These are phyloP conservation scores for Fusarium sp. DNA, from an alignment of 2,329 filamentous ascomycete genomes.

Conservation along the genomic window DNA sequence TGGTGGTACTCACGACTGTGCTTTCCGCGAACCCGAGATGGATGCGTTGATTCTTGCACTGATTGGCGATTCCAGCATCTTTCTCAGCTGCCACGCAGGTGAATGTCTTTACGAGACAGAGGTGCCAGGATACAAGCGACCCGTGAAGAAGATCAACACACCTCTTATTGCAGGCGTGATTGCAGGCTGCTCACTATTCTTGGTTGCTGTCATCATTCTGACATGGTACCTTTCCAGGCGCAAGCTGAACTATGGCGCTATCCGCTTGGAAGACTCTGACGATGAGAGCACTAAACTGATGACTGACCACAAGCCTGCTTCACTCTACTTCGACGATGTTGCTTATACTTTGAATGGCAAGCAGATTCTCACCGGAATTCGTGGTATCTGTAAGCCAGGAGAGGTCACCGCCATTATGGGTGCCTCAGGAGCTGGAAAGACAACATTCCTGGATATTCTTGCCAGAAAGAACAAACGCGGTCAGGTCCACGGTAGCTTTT, in stretches of 20 bases:
- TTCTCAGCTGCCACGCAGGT: conserved; percentile 83
- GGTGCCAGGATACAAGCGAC: conserved; percentile 88
- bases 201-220: conserved; percentile 85
- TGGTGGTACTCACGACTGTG: conserved; percentile 75
- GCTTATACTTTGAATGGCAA: conserved; percentile 90
- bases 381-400: conserved; percentile 91
- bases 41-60: conserved; percentile 88
- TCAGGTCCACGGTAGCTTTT: conserved; percentile 81
- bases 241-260: conserved; percentile 76
- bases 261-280: conserved; percentile 89
- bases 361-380: conserved; percentile 83
- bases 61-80: conserved; percentile 93
- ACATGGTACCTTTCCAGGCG: conserved; percentile 92
- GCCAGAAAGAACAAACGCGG: conserved; percentile 98
- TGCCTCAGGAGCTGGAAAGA: conserved; percentile 96
- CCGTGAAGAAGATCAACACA: conserved; percentile 95
- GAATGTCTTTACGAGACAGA: conserved; percentile 96
- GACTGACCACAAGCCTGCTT: conserved; percentile 90
- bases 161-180: conserved; percentile 96
- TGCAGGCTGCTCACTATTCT: conserved; percentile 84
- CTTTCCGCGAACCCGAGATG: conserved; percentile 93
- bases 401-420: conserved; percentile 98
- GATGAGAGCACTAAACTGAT: conserved; percentile 90
- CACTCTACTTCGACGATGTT: conserved; percentile 89
- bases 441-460: conserved; percentile 94